A percentile compares a stretch with the other conserved stretches of the same genome.
phyloP scores from a whole-genome alignment of 1,284 basidiomycete genomes.

The Kwoniella shivajii region DNA sequence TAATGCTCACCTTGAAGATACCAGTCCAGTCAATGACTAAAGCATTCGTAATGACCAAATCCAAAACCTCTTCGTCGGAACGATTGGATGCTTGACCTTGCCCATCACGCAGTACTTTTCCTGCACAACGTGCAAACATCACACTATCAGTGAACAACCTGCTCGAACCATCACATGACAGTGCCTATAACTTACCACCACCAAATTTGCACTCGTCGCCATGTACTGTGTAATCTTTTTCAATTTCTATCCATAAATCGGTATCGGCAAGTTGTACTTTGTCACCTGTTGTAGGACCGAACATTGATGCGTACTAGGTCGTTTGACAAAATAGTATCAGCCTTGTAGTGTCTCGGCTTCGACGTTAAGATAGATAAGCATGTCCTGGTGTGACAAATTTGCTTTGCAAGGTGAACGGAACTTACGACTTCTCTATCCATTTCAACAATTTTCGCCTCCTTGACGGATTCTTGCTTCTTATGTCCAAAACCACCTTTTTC shows the following conservation, averaged over 20 bases:
- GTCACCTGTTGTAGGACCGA: slow-evolving; percentile 92
- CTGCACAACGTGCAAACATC: slow-evolving; percentile 51
- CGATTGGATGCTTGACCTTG: slow-evolving; percentile 90
- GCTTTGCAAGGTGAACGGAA: too few species aligned
- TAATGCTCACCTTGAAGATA: slow-evolving; percentile 81
- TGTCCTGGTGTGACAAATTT: too few species aligned
- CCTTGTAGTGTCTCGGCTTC: too few species aligned
- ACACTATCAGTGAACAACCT: background rate
- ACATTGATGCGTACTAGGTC: slow-evolving; percentile 80
- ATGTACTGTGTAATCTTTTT: slow-evolving; percentile 69
- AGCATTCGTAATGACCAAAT: slow-evolving; percentile 92
- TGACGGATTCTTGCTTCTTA: slow-evolving; percentile 39
- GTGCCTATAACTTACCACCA: slow-evolving; percentile 70
- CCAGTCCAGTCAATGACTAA: slow-evolving; percentile 93
- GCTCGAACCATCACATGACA: background rate
- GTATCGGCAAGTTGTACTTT: slow-evolving; percentile 86
- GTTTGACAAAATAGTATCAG: background rate
- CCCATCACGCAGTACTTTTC: slow-evolving; percentile 91
- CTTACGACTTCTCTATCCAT: slow-evolving; percentile 54
- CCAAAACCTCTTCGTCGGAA: slow-evolving; percentile 70
- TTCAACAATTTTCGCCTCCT: slow-evolving; percentile 31
- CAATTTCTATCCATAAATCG: slow-evolving; percentile 88
- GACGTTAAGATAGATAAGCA: too few species aligned
- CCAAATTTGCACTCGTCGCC: slow-evolving; percentile 98
- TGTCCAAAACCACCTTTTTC: slow-evolving; percentile 47